Evolutionary conservation across 2,329 filamentous ascomycete genomes (phyloP).

Genomic region (Calonectria hawksworthii): DNA sequence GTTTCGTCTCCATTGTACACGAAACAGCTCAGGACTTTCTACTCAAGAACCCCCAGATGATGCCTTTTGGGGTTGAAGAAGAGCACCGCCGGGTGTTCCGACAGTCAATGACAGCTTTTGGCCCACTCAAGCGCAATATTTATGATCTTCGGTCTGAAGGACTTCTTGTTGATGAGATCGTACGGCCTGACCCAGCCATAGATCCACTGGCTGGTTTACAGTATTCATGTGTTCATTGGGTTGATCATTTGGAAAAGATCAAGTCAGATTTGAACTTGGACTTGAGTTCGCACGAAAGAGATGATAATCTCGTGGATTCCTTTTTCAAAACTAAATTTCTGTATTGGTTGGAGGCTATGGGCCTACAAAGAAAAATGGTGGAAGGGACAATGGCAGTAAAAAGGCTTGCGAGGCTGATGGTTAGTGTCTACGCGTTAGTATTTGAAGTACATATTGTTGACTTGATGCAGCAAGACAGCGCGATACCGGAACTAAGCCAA

Average conservation of each 20-base stretch:
- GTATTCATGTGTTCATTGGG: constrained; percentile 43
- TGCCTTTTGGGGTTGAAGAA: constrained; percentile 38
- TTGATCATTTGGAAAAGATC: constrained; percentile 26
- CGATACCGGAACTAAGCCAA: neutral
- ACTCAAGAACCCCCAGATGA: no score
- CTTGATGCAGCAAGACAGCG: neutral
- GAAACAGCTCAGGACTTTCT: constrained; percentile 62
- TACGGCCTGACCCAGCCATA: constrained; percentile 1
- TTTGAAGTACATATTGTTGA: neutral
- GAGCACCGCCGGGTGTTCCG: constrained; percentile 51
- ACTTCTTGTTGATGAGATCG: constrained; percentile 22
- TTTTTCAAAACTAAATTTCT: constrained; percentile 37
- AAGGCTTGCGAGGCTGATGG: neutral
- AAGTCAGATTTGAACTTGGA: neutral
- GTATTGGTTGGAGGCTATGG: constrained; percentile 60
- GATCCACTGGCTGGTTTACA: constrained; percentile 27
- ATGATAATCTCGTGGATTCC: no score
- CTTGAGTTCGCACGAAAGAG: neutral
- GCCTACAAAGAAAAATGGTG: constrained; percentile 45
- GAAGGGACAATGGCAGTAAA: neutral
- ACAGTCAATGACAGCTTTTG: constrained; percentile 51
- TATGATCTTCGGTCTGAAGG: constrained; percentile 45
- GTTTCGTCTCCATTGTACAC: constrained; percentile 54
- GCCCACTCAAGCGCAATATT: constrained; percentile 52
- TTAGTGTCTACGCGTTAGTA: neutral